These are phyloP conservation scores for Zarea fungicola DNA, from an alignment of 2,329 filamentous ascomycete species.

Conservation along the genomic window DNA sequence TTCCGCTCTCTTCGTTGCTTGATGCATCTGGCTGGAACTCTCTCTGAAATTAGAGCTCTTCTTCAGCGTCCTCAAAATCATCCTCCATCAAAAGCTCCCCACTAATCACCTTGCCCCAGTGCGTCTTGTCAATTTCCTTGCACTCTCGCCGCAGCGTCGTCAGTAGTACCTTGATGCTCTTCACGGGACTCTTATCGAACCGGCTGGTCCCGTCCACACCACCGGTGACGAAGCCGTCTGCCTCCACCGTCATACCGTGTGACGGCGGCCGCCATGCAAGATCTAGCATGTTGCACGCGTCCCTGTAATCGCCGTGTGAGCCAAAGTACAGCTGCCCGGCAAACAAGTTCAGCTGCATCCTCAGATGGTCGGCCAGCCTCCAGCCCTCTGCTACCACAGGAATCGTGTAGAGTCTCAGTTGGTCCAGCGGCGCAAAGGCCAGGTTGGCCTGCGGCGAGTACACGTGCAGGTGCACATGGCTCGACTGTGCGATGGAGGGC, in stretches of 20 bases:
- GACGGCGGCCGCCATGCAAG: conserved; percentile 29
- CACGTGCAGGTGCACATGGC: conserved; percentile 38
- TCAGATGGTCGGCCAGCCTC: background rate
- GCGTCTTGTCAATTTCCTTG: conserved; percentile 35
- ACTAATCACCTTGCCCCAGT: conserved; percentile 34
- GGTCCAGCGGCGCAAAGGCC: background rate
- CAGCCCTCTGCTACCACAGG: background rate
- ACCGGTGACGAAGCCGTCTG: conserved; percentile 29
- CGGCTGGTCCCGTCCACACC: background rate
- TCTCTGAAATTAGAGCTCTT: too few relatives aligned
- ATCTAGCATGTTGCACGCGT: conserved; percentile 47
- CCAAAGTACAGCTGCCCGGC: conserved; percentile 61
- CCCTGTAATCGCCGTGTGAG: conserved; percentile 48
- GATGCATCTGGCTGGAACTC: too few relatives aligned
- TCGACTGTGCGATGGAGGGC: conserved; percentile 26
- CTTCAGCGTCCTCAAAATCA: conserved; percentile 17
- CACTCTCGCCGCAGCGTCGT: conserved; percentile 33
- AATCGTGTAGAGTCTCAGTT: background rate
- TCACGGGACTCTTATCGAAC: conserved; percentile 29
- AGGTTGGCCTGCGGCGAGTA: conserved; percentile 28
- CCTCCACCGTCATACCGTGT: conserved; percentile 16
- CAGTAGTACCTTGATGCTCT: conserved; percentile 33
- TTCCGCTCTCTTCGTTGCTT: too few relatives aligned
- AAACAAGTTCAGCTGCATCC: conserved; percentile 53
- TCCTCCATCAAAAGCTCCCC: conserved; percentile 22